Evolutionary conservation across 2,329 filamentous ascomycete species (phyloP).

Genomic region (Sporothrix brasiliensis): DNA sequence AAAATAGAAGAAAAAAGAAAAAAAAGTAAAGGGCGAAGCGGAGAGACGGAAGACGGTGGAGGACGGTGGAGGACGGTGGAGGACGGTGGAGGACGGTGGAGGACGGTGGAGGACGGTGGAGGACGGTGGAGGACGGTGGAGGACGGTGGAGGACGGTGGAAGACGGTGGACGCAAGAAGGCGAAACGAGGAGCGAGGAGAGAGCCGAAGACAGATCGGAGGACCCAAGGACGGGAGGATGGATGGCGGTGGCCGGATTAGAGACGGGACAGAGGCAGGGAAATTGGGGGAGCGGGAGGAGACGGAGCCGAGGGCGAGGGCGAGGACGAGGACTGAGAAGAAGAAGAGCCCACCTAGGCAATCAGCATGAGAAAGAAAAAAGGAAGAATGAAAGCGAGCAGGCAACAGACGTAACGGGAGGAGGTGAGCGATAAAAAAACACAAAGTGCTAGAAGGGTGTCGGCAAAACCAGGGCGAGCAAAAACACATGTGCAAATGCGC

Average conservation of each 20-base stretch:
- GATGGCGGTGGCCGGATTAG: not conserved
- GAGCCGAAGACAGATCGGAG: not conserved
- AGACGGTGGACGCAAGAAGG: not conserved
- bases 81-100: not conserved
- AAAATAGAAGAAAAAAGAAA: not conserved
- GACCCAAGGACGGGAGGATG: not conserved
- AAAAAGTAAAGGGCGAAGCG: not conserved
- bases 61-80: not conserved
- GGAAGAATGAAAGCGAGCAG: not conserved
- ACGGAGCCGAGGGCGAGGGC: not conserved
- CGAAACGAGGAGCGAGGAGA: not conserved
- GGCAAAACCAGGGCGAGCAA: not conserved
- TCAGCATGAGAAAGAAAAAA: not conserved
- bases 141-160: not conserved
- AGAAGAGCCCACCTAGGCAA: not conserved
- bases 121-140: not conserved
- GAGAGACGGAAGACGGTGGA: not conserved
- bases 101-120: not conserved
- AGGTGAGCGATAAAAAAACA: too few relatives aligned
- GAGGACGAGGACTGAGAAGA: conserved; percentile 14
- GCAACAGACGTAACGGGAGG: too few relatives aligned
- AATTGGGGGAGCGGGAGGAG: not conserved
- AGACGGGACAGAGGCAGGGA: conserved; percentile 18
- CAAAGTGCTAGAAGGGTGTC: not conserved
- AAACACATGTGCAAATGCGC: not conserved